A percentile compares a stretch with the other conserved stretches of the same genome.
These are phyloP conservation scores for Magnaporthiopsis poae DNA, from an alignment of 2,329 filamentous ascomycete species.

Conservation along the genomic window DNA sequence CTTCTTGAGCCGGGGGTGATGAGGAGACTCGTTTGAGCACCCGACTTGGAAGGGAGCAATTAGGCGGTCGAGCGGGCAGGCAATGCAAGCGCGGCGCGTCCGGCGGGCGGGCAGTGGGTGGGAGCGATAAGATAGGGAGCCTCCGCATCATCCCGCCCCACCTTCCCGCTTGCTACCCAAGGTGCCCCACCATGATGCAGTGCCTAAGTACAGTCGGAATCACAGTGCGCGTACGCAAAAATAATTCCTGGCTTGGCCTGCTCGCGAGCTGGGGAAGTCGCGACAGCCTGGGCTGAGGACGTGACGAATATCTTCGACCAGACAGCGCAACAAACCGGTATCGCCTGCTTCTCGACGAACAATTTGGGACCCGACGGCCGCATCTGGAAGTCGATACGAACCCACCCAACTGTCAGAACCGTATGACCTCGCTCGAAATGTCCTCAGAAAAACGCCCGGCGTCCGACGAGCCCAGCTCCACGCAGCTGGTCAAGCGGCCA, in stretches of 20 bases:
- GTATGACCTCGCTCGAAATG: constrained; percentile 43
- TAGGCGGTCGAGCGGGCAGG: not conserved
- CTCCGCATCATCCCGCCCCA: too few species aligned
- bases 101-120: not conserved
- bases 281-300: not conserved
- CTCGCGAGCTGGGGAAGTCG: not conserved
- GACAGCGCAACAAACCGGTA: not conserved
- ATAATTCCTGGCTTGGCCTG: not conserved
- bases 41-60: not conserved
- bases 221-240: not conserved
- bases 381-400: not conserved
- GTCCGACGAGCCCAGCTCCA: constrained; percentile 68
- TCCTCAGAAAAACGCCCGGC: constrained; percentile 85
- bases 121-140: not conserved
- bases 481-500: constrained; percentile 82
- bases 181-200: not conserved
- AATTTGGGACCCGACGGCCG: not conserved
- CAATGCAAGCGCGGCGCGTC: not conserved
- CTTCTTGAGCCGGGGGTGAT: not conserved
- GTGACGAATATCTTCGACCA: not conserved
- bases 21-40: not conserved
- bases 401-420: not conserved
- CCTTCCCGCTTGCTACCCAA: not conserved
- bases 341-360: not conserved
- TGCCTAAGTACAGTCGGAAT: not conserved